Conservation (phyloP, 139 green algal genomes). For the Nannochloris sp. region DNA sequence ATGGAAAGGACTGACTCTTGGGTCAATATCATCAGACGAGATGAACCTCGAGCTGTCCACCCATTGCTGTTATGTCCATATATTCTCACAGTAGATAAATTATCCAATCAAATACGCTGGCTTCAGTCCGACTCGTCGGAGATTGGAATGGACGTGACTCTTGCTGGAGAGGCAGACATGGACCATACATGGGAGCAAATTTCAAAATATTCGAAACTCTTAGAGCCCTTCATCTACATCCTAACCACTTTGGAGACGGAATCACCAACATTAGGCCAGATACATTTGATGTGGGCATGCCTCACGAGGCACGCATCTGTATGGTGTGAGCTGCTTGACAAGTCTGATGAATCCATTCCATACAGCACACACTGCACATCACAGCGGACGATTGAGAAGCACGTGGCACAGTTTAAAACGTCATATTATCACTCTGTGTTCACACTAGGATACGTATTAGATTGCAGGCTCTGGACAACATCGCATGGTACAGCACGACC, state of each 20-base stretch:
- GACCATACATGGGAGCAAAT: not conserved
- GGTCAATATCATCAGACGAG: no score
- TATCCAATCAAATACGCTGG: not conserved
- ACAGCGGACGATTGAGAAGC: not conserved
- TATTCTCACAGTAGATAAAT: not conserved
- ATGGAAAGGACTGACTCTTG: no score
- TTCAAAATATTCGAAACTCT: not conserved
- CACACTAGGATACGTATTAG: not conserved
- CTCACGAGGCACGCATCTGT: not conserved
- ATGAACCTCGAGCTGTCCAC: no score
- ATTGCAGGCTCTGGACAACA: not conserved
- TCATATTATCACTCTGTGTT: not conserved
- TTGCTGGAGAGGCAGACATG: not conserved
- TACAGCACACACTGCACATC: not conserved
- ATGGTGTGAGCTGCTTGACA: not conserved
- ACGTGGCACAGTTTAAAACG: not conserved
- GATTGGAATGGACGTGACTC: not conserved
- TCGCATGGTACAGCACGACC: not conserved
- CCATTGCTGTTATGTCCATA: no score
- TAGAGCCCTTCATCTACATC: not conserved
- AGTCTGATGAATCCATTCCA: not conserved
- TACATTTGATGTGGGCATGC: constrained; percentile 1
- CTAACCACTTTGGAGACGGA: not conserved
- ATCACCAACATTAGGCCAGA: not conserved
- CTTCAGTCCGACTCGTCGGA: not conserved